Percentiles rank a stretch among this genome's conserved stretches.
Evolutionary conservation across 1,284 basidiomycete species (phyloP).

Genomic region (Leccinum subspadiceum): DNA sequence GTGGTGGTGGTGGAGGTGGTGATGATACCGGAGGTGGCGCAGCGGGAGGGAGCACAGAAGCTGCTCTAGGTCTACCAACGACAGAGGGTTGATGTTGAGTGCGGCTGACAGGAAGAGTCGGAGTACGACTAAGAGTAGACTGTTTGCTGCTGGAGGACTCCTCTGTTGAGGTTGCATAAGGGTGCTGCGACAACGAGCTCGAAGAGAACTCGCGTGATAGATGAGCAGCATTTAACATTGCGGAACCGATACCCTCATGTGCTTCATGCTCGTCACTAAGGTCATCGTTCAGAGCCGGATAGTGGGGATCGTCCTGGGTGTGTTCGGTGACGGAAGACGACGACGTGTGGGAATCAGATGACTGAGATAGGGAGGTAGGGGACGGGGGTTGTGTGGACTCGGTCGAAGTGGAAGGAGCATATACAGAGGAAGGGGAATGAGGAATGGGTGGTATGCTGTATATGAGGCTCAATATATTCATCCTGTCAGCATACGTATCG

Average conservation of each 20-base stretch:
- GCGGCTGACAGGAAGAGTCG: conserved; percentile 29
- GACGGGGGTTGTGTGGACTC: conserved; percentile 52
- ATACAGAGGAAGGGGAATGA: conserved; percentile 56
- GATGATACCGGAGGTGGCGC: conserved; percentile 62
- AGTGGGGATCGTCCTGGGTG: conserved; percentile 34
- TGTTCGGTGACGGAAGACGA: conserved; percentile 39
- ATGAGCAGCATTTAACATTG: conserved; percentile 47
- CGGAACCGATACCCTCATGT: conserved; percentile 46
- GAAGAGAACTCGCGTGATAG: conserved; percentile 35
- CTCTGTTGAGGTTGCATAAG: conserved; percentile 45
- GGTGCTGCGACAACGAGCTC: conserved; percentile 30
- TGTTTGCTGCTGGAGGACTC: conserved; percentile 18
- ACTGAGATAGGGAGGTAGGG: conserved; percentile 53
- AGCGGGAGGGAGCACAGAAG: conserved; percentile 62
- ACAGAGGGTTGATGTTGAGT: conserved; percentile 29
- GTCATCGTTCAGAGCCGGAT: conserved; percentile 28
- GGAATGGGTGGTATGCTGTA: conserved; percentile 77
- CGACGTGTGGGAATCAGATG: conserved; percentile 43
- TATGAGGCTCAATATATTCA: conserved; percentile 83
- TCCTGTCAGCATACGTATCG: conserved; percentile 84
- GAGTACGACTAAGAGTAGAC: conserved; percentile 27
- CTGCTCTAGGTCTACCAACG: conserved; percentile 46
- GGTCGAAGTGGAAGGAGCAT: conserved; percentile 49
- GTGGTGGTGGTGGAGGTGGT: conserved; percentile 65
- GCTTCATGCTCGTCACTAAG: conserved; percentile 38